Percentiles rank a stretch among this genome's conserved stretches.
These are phyloP conservation scores for Musa acuminata DNA, from an alignment of 176 grass and related monocot species.

Conservation along the genomic window DNA sequence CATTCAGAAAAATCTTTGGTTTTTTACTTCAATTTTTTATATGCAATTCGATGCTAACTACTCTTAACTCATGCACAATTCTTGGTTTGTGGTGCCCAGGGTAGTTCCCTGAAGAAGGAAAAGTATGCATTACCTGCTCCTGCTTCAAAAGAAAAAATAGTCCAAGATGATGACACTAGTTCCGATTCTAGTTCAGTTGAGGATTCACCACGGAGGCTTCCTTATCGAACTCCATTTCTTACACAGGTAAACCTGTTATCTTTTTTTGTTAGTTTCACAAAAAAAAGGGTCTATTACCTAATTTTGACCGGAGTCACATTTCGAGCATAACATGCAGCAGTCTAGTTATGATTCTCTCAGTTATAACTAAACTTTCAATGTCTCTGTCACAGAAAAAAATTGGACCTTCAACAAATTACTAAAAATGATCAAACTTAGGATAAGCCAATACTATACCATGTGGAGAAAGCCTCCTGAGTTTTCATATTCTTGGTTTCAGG, in stretches of 20 bases:
- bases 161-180: slow-evolving; percentile 55
- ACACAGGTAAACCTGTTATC: slow-evolving; percentile 49
- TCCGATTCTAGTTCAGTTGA: slow-evolving; percentile 85
- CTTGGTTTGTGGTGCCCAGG: background rate
- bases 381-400: too few species aligned
- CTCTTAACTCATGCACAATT: background rate
- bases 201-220: slow-evolving; percentile 36
- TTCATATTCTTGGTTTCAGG: slow-evolving; percentile 35
- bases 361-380: too few species aligned
- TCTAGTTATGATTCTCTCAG: too few species aligned
- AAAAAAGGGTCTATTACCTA: background rate
- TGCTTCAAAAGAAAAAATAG: slow-evolving; percentile 44
- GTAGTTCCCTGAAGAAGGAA: slow-evolving; percentile 41
- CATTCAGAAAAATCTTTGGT: too few species aligned
- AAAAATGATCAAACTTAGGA: background rate
- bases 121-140: slow-evolving; percentile 60
- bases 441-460: background rate
- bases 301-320: too few species aligned
- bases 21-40: background rate
- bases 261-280: background rate
- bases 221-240: slow-evolving; percentile 79
- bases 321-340: too few species aligned
- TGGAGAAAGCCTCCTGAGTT: background rate
- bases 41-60: background rate
- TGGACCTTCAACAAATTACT: too few species aligned